Conservation (phyloP, 306 rosid species). For the Astragalus membranaceus region DNA sequence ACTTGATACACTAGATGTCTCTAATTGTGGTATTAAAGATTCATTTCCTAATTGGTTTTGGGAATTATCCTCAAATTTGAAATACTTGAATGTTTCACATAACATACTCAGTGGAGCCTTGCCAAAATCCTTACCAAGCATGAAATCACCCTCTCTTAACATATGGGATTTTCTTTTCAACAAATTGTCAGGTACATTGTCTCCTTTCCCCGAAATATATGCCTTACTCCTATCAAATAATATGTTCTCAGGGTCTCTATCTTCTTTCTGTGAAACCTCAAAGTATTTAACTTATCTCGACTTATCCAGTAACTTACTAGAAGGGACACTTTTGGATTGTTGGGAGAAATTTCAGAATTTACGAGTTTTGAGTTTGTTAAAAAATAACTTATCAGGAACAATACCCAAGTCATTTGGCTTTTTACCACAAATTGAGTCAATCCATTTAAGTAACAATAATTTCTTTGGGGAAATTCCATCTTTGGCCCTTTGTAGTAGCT, state of each 20-base stretch:
- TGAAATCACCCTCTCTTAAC: fast-evolving
- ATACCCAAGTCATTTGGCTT: constrained; percentile 2
- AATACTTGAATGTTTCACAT: constrained; percentile 9
- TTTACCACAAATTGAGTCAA: not conserved
- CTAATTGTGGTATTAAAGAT: constrained; percentile 1
- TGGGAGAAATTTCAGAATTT: not conserved
- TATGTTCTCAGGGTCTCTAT: not conserved
- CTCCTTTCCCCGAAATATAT: not conserved
- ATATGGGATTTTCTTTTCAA: constrained; percentile 20
- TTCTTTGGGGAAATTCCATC: constrained; percentile 11
- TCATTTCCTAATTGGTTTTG: constrained; percentile 21
- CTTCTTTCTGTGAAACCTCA: not conserved
- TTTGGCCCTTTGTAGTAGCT: not conserved
- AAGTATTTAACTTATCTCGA: not conserved
- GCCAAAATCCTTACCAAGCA: not conserved
- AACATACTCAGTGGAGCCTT: constrained; percentile 16
- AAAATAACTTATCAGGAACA: constrained; percentile 5
- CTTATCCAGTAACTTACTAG: constrained; percentile 8
- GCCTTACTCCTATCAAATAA: constrained; percentile 1
- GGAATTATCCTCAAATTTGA: not conserved
- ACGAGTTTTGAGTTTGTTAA: not conserved
- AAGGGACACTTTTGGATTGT: constrained; percentile 9
- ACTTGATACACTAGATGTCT: not conserved
- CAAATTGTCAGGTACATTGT: constrained; percentile 7
- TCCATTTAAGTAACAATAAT: not conserved